Evolutionary conservation across 2,329 filamentous ascomycete genomes (phyloP).

Genomic region (Beauveria scarabaeidicola): DNA sequence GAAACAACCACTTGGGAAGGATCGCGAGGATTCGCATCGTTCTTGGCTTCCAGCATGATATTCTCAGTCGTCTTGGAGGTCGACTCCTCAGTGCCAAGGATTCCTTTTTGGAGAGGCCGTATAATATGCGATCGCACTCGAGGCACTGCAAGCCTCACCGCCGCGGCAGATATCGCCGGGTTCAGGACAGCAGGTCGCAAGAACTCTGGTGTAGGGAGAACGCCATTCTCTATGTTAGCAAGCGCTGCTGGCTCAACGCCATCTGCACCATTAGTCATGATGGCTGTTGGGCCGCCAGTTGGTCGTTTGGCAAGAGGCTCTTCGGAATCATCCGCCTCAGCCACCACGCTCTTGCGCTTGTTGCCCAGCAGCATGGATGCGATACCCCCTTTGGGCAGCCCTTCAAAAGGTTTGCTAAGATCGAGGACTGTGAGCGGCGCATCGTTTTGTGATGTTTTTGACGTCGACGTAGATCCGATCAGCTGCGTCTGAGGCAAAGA

Average conservation of each 20-base stretch:
- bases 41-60: constrained; percentile 79
- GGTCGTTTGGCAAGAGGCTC: constrained; percentile 43
- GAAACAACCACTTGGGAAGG: constrained; percentile 77
- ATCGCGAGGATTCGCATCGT: constrained; percentile 68
- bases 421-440: constrained; percentile 77
- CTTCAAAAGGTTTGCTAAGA: constrained; percentile 87
- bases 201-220: constrained; percentile 68
- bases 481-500: constrained; percentile 84
- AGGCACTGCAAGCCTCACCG: constrained; percentile 79
- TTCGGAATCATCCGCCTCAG: constrained; percentile 70
- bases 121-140: constrained; percentile 77
- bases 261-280: constrained; percentile 67
- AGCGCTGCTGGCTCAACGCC: constrained; percentile 70
- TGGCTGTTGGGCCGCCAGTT: constrained; percentile 60
- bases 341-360: constrained; percentile 70
- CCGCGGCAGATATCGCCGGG: constrained; percentile 71
- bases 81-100: constrained; percentile 50
- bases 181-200: constrained; percentile 82
- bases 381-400: constrained; percentile 81
- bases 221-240: constrained; percentile 48
- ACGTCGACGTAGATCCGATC: constrained; percentile 60
- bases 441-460: constrained; percentile 56
- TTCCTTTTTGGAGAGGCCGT: constrained; percentile 64
- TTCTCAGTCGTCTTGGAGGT: constrained; percentile 58
- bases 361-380: constrained; percentile 82